Base-by-base conservation (phyloP, 2,329 filamentous ascomycete genomes). In the Pseudogymnoascus sp. region DNA sequence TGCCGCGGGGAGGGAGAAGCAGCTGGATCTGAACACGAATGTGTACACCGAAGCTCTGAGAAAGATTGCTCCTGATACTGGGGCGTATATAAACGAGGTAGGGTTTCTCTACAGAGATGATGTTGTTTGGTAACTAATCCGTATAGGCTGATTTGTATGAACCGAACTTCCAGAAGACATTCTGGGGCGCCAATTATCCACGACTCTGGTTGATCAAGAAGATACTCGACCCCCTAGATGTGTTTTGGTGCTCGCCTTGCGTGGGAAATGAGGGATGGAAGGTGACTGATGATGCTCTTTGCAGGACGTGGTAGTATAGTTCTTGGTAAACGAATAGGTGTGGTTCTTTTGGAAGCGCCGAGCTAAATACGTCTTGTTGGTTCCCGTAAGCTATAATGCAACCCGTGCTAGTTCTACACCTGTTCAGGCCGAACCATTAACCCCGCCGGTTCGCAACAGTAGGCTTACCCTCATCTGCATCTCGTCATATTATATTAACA, bases 191-290 rank as follows among this genome's bases (percentile, higher is more conserved):
- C 1, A 79, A 80, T 48, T 81, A 81, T 62, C 65, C 71, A 12
- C 70, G 71, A 1, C 67, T 81, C 3, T 63, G 76, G 0, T 48
- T 66, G 10, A 76, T 81, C 58, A 81, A 82, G 68, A 69, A 71
- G 10, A 45, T 63, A 0, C 67, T 77, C n/a, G 78, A 82, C 61
- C 78, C 78, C 0, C 60, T 68, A 0, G 77, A 78, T 57, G 70
- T 80, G 1, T 74, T 82, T 12, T 79, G 77, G 72, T 80, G 77
- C 60, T 64, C 72, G 10, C 73, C 76, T 0, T 80, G 77, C 59
- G 76, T 79, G 0, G 77, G 77, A 0, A 76, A 72, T 58, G 75
- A 78, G 45, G 65, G 67, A 0, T 78, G 75, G 65, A 58, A 63
- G 18, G 52, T 62, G 2, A 39, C 65, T 48, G 64, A 62, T 30